Evolutionary conservation across 2,329 filamentous ascomycete species (phyloP).

Genomic region (Drechslerella coelobrocha): DNA sequence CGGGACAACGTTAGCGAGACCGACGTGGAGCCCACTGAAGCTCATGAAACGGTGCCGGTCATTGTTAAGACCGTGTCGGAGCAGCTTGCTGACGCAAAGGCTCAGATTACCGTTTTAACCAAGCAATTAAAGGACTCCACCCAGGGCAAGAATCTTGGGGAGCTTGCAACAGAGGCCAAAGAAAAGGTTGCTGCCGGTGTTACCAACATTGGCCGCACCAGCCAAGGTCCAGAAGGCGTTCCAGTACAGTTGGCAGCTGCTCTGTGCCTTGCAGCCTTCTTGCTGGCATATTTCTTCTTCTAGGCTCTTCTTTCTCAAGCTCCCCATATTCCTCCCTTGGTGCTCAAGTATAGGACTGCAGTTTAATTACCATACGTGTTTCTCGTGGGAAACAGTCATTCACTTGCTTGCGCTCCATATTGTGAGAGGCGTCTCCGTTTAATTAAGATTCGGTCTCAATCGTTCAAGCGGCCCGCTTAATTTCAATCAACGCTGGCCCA

Average conservation of each 20-base stretch:
- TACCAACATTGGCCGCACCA: constrained; percentile 61
- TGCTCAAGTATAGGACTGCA: too few species aligned
- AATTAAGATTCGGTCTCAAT: constrained; percentile 11
- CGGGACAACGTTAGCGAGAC: constrained; percentile 54
- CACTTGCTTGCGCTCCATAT: constrained; percentile 4
- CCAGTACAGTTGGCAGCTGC: constrained; percentile 83
- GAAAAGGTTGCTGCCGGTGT: constrained; percentile 64
- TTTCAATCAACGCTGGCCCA: constrained; percentile 2
- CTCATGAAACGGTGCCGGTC: constrained; percentile 57
- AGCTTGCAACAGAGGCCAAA: constrained; percentile 60
- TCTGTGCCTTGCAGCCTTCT: constrained; percentile 86
- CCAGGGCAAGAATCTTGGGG: constrained; percentile 76
- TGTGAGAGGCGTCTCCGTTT: constrained; percentile 1
- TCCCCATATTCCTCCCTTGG: neutral
- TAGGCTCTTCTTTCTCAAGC: constrained; percentile 60
- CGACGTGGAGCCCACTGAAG: constrained; percentile 55
- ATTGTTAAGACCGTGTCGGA: constrained; percentile 70
- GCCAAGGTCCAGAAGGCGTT: constrained; percentile 74
- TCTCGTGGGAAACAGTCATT: constrained; percentile 12
- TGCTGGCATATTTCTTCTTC: constrained; percentile 96
- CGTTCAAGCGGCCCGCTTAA: neutral
- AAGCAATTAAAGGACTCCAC: constrained; percentile 71
- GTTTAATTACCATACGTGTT: constrained; percentile 19
- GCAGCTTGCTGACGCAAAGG: constrained; percentile 77
- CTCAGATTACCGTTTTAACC: constrained; percentile 72